Conservation (phyloP, 2,329 filamentous ascomycete species). For the Cladosporium colombiae region DNA sequence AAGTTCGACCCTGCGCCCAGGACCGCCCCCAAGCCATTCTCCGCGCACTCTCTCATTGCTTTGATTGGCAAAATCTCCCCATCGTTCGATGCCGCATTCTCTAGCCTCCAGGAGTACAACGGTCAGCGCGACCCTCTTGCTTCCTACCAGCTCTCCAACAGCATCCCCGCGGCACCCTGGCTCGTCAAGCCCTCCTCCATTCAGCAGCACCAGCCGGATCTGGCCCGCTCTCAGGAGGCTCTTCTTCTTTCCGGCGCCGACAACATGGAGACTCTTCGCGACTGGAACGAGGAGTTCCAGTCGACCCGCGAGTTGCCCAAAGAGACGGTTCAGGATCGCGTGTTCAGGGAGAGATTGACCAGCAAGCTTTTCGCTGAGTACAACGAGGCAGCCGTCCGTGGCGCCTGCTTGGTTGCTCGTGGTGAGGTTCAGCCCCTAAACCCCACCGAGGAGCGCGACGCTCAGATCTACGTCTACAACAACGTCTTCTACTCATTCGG, state of each 20-base stretch:
- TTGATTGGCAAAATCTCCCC: constrained; percentile 78
- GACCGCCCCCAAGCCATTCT: constrained; percentile 72
- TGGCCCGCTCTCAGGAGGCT: constrained; percentile 87
- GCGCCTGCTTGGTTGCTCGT: constrained; percentile 86
- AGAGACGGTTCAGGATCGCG: constrained; percentile 89
- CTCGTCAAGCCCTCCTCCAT: constrained; percentile 71
- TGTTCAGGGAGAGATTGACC: constrained; percentile 90
- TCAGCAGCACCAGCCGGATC: constrained; percentile 75
- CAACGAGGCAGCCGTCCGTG: constrained; percentile 89
- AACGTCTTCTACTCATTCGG: constrained; percentile 99
- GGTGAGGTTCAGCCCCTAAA: constrained; percentile 93
- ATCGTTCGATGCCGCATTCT: constrained; percentile 76
- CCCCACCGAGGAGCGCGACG: constrained; percentile 87
- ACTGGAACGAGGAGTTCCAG: constrained; percentile 99
- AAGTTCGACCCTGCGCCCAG: constrained; percentile 92
- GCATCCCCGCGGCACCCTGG: constrained; percentile 91
- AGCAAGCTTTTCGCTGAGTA: constrained; percentile 98
- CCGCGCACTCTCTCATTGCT: constrained; percentile 82
- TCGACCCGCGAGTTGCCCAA: constrained; percentile 92
- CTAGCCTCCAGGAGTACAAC: constrained; percentile 79
- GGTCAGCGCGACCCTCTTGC: constrained; percentile 83
- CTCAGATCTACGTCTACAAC: constrained; percentile 99
- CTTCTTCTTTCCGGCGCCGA: constrained; percentile 88
- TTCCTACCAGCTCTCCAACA: constrained; percentile 94
- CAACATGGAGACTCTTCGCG: constrained; percentile 88